These are phyloP conservation scores for Russula earlei DNA, from an alignment of 768 basidiomycete species.

Conservation along the genomic window DNA sequence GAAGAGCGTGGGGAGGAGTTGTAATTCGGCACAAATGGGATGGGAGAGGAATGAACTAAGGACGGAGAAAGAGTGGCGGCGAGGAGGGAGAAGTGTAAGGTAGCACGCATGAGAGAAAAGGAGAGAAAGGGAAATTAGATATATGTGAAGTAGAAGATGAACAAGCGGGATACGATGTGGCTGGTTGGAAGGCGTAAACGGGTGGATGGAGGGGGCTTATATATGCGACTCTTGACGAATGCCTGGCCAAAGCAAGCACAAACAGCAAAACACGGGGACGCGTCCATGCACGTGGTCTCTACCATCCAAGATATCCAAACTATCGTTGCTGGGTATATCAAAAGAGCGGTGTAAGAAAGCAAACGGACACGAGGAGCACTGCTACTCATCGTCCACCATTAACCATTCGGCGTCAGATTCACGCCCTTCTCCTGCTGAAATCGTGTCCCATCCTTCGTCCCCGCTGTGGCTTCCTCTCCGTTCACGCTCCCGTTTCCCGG, in stretches of 20 bases:
- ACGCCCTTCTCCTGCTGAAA: constrained; percentile 58
- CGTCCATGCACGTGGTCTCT: constrained; percentile 16
- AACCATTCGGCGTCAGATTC: constrained; percentile 92
- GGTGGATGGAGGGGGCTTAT: constrained; percentile 3
- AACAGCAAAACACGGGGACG: constrained; percentile 18
- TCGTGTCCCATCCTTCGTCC: constrained; percentile 63
- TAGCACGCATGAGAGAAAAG: constrained; percentile 14
- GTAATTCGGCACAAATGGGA: constrained; percentile 13
- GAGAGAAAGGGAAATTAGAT: constrained; percentile 8
- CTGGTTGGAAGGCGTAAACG: background rate
- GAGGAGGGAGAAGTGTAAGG: constrained; percentile 19
- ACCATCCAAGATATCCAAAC: background rate
- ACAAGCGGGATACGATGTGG: background rate
- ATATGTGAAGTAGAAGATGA: background rate
- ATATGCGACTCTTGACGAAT: constrained; percentile 5
- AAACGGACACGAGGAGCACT: constrained; percentile 7
- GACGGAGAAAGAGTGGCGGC: constrained; percentile 20
- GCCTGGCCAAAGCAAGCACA: constrained; percentile 11
- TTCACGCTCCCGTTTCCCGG: constrained; percentile 67
- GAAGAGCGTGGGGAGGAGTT: constrained; percentile 10
- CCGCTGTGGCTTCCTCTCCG: constrained; percentile 36
- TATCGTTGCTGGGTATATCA: constrained; percentile 7
- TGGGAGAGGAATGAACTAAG: constrained; percentile 17
- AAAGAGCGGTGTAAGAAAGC: constrained; percentile 8
- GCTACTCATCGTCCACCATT: constrained; percentile 43